Evolutionary conservation across 148 eudicot genomes (phyloP), one percentile per base, ranked within the genome.

Genomic region (Fagopyrum esculentum): DNA sequence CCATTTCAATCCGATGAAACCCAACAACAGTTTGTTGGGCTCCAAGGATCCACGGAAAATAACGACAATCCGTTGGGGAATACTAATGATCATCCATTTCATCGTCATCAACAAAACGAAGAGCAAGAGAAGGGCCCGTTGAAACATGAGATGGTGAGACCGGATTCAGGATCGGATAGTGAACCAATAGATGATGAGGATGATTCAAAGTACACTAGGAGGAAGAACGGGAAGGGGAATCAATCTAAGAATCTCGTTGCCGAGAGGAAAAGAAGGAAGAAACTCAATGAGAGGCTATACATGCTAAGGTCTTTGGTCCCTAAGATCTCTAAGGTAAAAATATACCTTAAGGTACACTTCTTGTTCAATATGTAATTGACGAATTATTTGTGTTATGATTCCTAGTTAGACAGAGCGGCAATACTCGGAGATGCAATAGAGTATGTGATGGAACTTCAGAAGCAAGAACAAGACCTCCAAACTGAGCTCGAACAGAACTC

Each of bases 381-480:
- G 45, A 29, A 7, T 35, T 26, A 45, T 2, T 12, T 30, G 40
- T 26, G 66, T 60, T 59, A 3, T 75, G 46, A 57, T 9, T 56
- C 35, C 49, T 76, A 94, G 99, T 75, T 95, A 87, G 99, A 95
- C 49, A 84, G 91, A 77, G 97, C 99, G 55, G 87, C 99, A 1
- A 92, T 95, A 43, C 89, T 92, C 4, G 93, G 97, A 16, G 98
- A 94, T 84, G 98, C 98, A 4, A 94, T 94, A 69, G 88, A 88
- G 15, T 94, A 85, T 76, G 96, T 95, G 64, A 87, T 85, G 83
- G 98, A 95, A 78, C 75, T 92, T 75, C 82, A 88, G 74, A 80
- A 86, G 75, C 89, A 95, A 83, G 91, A 76, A 5, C 76, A 83
- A 54, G 94, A 95, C 45, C 87, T 92, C 26, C 86, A 92, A 68